phyloP scores from a whole-genome alignment of 345 rosid genomes.

The Brassica rapa region DNA sequence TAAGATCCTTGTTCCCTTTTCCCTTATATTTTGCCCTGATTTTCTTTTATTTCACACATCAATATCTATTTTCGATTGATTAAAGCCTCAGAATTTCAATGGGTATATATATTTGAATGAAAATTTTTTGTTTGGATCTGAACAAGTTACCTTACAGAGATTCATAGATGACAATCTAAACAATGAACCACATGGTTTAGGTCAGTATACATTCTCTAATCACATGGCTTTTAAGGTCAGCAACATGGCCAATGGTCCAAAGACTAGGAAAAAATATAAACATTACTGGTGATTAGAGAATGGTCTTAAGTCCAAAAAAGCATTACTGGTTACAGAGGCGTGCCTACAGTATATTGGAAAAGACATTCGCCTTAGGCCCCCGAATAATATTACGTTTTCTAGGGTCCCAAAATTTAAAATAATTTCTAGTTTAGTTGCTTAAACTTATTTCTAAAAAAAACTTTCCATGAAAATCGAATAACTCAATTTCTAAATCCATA shows the following conservation, averaged over 20 bases:
- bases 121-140: not conserved
- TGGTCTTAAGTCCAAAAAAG: not conserved
- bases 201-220: conserved; percentile 22
- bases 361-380: too few relatives aligned
- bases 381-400: too few relatives aligned
- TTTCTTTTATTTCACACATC: not conserved
- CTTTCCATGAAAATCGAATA: too few relatives aligned
- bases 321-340: too few relatives aligned
- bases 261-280: not conserved
- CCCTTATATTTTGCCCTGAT: not conserved
- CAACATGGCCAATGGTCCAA: conserved; percentile 24
- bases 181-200: conserved; percentile 15
- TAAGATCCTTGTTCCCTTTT: conserved; percentile 40
- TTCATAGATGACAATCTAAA: not conserved
- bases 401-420: too few relatives aligned
- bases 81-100: not conserved
- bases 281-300: not conserved
- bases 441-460: too few relatives aligned
- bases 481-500: too few relatives aligned
- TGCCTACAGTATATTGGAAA: too few relatives aligned
- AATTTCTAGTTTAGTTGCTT: too few relatives aligned
- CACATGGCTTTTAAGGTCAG: conserved; percentile 18
- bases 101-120: not conserved
- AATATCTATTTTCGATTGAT: not conserved
- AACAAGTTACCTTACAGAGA: not conserved